Conservation (phyloP, 2,329 filamentous ascomycete genomes). For the Colletotrichum phormii region DNA sequence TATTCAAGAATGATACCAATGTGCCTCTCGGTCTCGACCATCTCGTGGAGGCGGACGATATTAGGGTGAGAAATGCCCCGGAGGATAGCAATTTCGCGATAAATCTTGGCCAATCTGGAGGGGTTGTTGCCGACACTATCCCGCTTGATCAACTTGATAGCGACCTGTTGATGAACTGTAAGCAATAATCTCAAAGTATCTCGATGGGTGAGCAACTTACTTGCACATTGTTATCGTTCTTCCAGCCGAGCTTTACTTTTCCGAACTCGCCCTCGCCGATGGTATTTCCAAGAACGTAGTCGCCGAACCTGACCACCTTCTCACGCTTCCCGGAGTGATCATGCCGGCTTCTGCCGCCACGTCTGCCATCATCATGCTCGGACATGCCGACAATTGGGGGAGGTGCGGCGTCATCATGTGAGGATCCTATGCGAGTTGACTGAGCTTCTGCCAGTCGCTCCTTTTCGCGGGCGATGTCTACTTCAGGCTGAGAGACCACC, state of each 20-base stretch:
- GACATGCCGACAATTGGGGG: constrained; percentile 58
- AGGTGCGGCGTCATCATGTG: constrained; percentile 57
- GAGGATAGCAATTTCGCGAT: constrained; percentile 94
- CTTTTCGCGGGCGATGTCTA: constrained; percentile 77
- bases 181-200: constrained; percentile 30
- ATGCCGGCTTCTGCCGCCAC: constrained; percentile 67
- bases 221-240: constrained; percentile 36
- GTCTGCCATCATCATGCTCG: constrained; percentile 59
- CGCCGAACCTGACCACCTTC: constrained; percentile 87
- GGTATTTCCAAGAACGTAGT: constrained; percentile 95
- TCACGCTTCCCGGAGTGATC: constrained; percentile 66
- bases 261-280: constrained; percentile 98
- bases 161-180: constrained; percentile 72
- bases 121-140: constrained; percentile 91
- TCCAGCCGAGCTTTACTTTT: constrained; percentile 83
- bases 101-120: constrained; percentile 92
- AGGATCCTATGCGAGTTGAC: constrained; percentile 50
- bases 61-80: constrained; percentile 92
- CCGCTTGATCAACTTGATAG: constrained; percentile 96
- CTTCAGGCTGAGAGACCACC: constrained; percentile 79
- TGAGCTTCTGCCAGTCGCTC: constrained; percentile 75
- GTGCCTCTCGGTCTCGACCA: constrained; percentile 96
- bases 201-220: constrained; percentile 54
- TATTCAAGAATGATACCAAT: constrained; percentile 99
- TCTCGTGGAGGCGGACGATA: constrained; percentile 96